A percentile compares a stretch with the other conserved stretches of the same genome.
Conservation (phyloP, 495 filamentous ascomycete genomes). For the Polyplosphaeria fusca region DNA sequence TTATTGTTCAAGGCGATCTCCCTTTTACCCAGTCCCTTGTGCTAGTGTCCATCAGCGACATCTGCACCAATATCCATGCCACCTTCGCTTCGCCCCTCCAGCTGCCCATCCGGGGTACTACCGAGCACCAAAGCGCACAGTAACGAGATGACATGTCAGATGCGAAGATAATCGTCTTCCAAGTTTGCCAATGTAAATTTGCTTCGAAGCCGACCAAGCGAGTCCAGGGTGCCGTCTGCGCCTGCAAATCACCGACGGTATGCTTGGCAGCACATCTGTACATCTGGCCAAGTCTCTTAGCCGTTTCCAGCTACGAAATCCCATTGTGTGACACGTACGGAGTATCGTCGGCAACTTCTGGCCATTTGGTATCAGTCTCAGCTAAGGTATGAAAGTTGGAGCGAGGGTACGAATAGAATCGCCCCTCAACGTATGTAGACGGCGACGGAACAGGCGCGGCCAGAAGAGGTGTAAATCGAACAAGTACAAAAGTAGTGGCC, state of each 20-base stretch:
- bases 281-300: too few relatives aligned
- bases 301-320: too few relatives aligned
- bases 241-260: too few relatives aligned
- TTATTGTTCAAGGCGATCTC: constrained; percentile 23
- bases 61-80: background rate
- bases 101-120: background rate
- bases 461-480: constrained; percentile 4
- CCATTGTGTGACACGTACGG: too few relatives aligned
- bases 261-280: too few relatives aligned
- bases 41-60: constrained; percentile 2
- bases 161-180: background rate
- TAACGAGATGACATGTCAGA: background rate
- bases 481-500: constrained; percentile 25
- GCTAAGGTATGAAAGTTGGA: background rate
- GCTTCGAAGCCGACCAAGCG: background rate
- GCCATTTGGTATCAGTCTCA: background rate
- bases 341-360: too few relatives aligned
- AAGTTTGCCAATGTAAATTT: constrained; percentile 8
- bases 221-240: background rate
- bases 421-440: constrained; percentile 11
- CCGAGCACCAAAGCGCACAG: background rate
- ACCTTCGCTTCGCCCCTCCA: background rate
- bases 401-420: background rate
- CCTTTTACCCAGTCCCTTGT: constrained; percentile 22
- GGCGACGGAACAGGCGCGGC: constrained; percentile 1